Percentiles rank a stretch among this genome's conserved stretches.
phyloP scores from a whole-genome alignment of 495 filamentous ascomycete genomes.

The Hyphodiscus hymeniophilus region DNA sequence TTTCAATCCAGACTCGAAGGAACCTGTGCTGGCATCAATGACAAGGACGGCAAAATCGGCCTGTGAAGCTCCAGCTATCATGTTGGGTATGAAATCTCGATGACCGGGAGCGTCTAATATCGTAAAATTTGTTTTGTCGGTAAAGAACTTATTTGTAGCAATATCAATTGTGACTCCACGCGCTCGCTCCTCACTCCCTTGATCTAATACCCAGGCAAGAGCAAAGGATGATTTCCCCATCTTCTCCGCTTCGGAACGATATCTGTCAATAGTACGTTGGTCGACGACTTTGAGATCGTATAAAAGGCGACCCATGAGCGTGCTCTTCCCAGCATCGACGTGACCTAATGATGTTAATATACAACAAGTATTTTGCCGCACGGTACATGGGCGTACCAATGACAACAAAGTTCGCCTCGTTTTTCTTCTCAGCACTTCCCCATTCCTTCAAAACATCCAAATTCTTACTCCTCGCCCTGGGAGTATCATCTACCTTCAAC shows the following conservation, averaged over 20 bases:
- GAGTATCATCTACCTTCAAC: constrained; percentile 59
- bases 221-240: constrained; percentile 95
- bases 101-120: constrained; percentile 95
- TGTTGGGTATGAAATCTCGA: constrained; percentile 93
- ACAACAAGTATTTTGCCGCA: not conserved
- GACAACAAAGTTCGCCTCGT: constrained; percentile 87
- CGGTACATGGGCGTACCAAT: constrained; percentile 54
- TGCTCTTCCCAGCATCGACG: constrained; percentile 96
- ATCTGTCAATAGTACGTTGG: constrained; percentile 78
- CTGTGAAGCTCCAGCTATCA: constrained; percentile 95
- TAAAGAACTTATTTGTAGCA: constrained; percentile 89
- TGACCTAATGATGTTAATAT: constrained; percentile 51
- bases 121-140: constrained; percentile 75
- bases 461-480: constrained; percentile 74
- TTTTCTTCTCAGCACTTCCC: constrained; percentile 65
- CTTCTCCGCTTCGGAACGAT: constrained; percentile 77
- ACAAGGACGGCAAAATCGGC: constrained; percentile 95
- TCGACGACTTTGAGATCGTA: constrained; percentile 83
- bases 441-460: constrained; percentile 79
- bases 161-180: constrained; percentile 97
- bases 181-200: constrained; percentile 74
- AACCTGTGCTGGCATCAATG: constrained; percentile 78
- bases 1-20: constrained; percentile 86
- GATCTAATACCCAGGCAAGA: constrained; percentile 92
- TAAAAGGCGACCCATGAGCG: constrained; percentile 90